Evolutionary conservation across 2,329 filamentous ascomycete species (phyloP).

Genomic region (Colletotrichum sojae): DNA sequence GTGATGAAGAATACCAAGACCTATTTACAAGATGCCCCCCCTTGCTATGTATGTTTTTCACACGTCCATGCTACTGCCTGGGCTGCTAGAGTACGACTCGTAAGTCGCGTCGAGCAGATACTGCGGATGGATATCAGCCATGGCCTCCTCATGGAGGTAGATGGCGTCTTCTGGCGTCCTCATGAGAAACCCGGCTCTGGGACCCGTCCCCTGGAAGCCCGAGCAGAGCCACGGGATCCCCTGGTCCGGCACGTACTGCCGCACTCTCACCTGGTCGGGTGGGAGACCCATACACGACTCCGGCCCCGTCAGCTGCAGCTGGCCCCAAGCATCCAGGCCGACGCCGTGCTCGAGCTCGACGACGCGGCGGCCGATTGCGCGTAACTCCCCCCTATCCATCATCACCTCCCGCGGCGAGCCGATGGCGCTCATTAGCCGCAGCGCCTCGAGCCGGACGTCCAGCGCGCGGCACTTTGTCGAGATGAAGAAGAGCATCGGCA

Average conservation of each 20-base stretch:
- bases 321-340: constrained; percentile 2
- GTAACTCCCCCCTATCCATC: constrained; percentile 7
- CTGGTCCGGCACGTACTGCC: not conserved
- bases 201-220: rapidly evolving
- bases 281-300: not conserved
- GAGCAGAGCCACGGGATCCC: not conserved
- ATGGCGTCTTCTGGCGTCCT: not conserved
- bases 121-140: not conserved
- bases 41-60: too few relatives aligned
- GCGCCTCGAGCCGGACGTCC: constrained; percentile 54
- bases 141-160: not conserved
- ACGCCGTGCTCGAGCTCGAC: constrained; percentile 33
- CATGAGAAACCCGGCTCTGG: constrained; percentile 8
- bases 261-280: not conserved
- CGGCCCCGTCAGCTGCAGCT: not conserved
- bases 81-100: constrained; percentile 19
- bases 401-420: constrained; percentile 41
- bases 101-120: not conserved
- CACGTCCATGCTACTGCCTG: not conserved
- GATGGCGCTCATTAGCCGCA: constrained; percentile 45
- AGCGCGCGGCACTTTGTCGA: constrained; percentile 44
- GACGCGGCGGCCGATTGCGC: constrained; percentile 17
- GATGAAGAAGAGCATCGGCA: constrained; percentile 10
- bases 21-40: too few relatives aligned
- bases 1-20: too few relatives aligned